Conservation (phyloP, 1,139 yeast genomes). For the Debaryomycetaceae sp. region DNA sequence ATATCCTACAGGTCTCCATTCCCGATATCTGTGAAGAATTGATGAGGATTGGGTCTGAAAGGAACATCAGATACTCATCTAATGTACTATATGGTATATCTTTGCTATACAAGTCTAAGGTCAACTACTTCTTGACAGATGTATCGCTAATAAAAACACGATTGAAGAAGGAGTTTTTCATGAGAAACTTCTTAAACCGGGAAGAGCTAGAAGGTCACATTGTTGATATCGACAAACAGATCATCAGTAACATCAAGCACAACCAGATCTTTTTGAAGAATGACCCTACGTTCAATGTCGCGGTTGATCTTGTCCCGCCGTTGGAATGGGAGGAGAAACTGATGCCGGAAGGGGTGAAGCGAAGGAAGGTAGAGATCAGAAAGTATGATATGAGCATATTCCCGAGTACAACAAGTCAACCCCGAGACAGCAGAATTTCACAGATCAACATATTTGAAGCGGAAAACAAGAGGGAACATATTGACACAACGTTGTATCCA, state of each 20-base stretch:
- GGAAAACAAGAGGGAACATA: background rate
- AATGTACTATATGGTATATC: conserved; percentile 56
- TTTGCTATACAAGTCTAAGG: conserved; percentile 50
- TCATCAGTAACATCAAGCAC: conserved; percentile 1
- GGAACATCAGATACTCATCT: conserved; percentile 46
- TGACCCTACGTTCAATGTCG: conserved; percentile 41
- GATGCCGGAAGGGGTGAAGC: conserved; percentile 5
- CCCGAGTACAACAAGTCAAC: conserved; percentile 2
- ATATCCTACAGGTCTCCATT: conserved; percentile 40
- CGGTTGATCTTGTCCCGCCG: conserved; percentile 22
- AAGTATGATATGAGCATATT: conserved; percentile 8
- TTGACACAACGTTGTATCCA: background rate
- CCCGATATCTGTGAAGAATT: conserved; percentile 43
- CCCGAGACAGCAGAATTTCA: background rate
- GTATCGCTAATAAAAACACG: conserved; percentile 21
- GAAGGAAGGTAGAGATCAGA: conserved; percentile 14
- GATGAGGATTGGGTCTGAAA: conserved; percentile 18
- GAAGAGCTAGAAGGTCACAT: background rate
- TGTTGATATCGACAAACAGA: conserved; percentile 1
- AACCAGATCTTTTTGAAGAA: conserved; percentile 23
- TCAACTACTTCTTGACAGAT: conserved; percentile 42
- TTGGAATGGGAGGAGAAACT: conserved; percentile 7
- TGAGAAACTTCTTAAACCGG: conserved; percentile 2
- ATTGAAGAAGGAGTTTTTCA: conserved; percentile 17
- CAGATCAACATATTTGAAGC: background rate